Evolutionary conservation across 768 basidiomycete species (phyloP), one percentile per base, ranked within the genome.

Genomic region (Collybia sordida): DNA sequence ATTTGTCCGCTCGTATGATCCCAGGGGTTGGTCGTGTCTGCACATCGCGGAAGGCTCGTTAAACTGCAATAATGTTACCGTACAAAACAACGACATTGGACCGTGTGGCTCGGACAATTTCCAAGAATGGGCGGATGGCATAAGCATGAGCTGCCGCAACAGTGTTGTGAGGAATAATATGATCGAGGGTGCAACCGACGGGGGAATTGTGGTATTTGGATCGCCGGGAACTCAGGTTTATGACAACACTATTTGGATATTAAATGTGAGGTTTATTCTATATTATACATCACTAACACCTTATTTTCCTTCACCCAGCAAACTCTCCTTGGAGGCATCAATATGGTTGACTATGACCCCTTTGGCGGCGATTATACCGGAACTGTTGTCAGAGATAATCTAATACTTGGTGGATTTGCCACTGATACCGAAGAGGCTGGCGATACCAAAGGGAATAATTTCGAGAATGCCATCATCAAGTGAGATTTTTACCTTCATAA

Each of bases 11-110:
- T 85, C 87, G 6, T 88, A 71, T 59, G 82, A 93, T 64, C 88
- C 90, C 2, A 78, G 90, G 44, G 71, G 87, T 51, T 93, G 92
- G 91, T 82, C 88, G 6, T 92, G 90, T 64, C 72, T 94, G 34
- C 93, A 94, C 58, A 62, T 93, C 25, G 71, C 75, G 0, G 85
- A 93, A 63, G 92, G 91, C 3, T 64, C 75, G 27, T 72, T 86
- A 31, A 72, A 65, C 7, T 94, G 91, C 69, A 77, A 71, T 50
- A 83, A 83, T 49, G 72, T 69, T 11, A 80, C 79, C 3, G 73
- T 93, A 25, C 85, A 87, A 60, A 85, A 90, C 67, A 93, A 93
- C 57, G 88, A 92, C 54, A 83, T 93, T 37, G 92, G 88, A 3
- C 89, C 90, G 2, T 85, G 86, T 52, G 89, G 90, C 7, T 69